phyloP scores from a whole-genome alignment of 1,284 basidiomycete species.

The Gomphus bonarii region DNA sequence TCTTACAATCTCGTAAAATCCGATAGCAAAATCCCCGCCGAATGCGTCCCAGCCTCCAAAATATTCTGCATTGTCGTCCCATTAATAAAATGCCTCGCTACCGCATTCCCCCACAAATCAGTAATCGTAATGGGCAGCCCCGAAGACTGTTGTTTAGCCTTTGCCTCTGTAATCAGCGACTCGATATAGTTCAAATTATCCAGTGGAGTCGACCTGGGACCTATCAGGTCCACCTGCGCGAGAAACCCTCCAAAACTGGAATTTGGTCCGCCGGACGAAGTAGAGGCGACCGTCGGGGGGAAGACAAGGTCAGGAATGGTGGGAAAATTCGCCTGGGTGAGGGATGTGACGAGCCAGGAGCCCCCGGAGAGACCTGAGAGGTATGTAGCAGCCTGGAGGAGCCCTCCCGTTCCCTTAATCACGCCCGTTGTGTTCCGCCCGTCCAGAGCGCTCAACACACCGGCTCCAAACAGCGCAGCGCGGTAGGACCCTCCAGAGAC shows the following conservation, averaged over 20 bases:
- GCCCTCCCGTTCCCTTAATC: slow-evolving; percentile 32
- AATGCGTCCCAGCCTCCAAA: slow-evolving; percentile 23
- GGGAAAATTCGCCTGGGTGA: slow-evolving; percentile 31
- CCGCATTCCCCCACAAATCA: slow-evolving; percentile 24
- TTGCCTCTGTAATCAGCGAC: slow-evolving; percentile 21
- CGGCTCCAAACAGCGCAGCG: slow-evolving; percentile 40
- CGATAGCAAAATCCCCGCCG: slow-evolving; percentile 27
- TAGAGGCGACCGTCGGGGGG: slow-evolving; percentile 17
- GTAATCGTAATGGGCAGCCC: slow-evolving; percentile 25
- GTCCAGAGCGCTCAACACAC: slow-evolving; percentile 38
- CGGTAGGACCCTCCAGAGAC: slow-evolving; percentile 38
- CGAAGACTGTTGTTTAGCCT: slow-evolving; percentile 21
- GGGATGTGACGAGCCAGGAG: slow-evolving; percentile 28
- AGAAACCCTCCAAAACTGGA: slow-evolving; percentile 27
- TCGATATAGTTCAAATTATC: slow-evolving; percentile 17
- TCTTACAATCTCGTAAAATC: not conserved
- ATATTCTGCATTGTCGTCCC: slow-evolving; percentile 27
- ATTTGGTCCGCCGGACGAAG: slow-evolving; percentile 11
- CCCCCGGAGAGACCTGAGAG: slow-evolving; percentile 35
- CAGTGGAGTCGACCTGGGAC: slow-evolving; percentile 15
- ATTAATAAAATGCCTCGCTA: slow-evolving; percentile 31
- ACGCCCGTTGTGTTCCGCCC: slow-evolving; percentile 33
- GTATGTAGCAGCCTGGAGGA: slow-evolving; percentile 38
- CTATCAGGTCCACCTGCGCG: slow-evolving; percentile 18
- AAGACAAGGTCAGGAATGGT: slow-evolving; percentile 28